Evolutionary conservation across 495 filamentous ascomycete species (phyloP), one percentile per base, ranked within the genome.

Genomic region (Cairneyella variabilis): DNA sequence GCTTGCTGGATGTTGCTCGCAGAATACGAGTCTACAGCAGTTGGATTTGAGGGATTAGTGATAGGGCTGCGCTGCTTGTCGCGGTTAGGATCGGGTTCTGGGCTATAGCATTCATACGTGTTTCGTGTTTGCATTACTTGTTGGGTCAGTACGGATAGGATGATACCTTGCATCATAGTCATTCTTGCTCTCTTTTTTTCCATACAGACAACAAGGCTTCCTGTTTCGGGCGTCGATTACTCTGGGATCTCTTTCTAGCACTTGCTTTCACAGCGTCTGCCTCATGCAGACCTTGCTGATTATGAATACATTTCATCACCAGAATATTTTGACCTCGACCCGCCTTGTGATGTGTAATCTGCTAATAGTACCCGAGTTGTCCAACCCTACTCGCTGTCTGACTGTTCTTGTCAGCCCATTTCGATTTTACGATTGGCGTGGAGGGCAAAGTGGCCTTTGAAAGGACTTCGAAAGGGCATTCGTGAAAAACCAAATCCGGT

Each of bases 111-210:
- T 58, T 21, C 49, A 63, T 51, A 43, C 38, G 23, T 41, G 23
- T 41, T 16, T 41, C 12, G 14, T 53, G 56, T 28, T 18, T 48
- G 56, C 54, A 49, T 56, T 57, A 57, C 36, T 51, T 54, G 17
- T 56, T 59, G 58, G 32, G 51, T 28, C 43, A 45, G 47, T 59
- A 53, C 44, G 51, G 10, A 20, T 34, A 50, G 28, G 49, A 48
- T 59, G 57, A 59, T 59, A 59, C 57, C 57, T 59, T 50, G 53
- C 49, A 51, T 54, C n/a, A n/a, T n/a, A n/a, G n/a, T n/a, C n/a
- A n/a, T n/a, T 58, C 20, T 9, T 34, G 46, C 47, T 39, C 26
- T 44, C 53, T 53, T 40, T 22, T 27, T 48, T 23, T 23, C 23
- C 38, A 21, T 45, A 2, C 22, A 8, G 22, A 3, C 22, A 21